Evolutionary conservation across 306 rosid species (phyloP).

Genomic region (Prunus mongolica): DNA sequence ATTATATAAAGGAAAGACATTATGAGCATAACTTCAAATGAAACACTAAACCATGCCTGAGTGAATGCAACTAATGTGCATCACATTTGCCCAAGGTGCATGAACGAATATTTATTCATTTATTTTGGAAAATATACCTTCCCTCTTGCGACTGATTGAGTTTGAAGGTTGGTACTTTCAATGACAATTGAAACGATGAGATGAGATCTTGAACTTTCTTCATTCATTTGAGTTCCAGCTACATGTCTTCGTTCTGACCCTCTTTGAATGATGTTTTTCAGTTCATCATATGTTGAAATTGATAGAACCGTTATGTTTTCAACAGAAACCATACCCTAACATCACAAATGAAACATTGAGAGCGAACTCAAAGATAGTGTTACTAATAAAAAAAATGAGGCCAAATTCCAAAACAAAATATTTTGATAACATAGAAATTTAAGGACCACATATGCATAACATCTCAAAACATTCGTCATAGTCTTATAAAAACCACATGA

Average conservation of each 20-base stretch:
- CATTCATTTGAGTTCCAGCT: constrained; percentile 88
- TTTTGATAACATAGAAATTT: no score
- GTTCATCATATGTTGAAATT: constrained; percentile 66
- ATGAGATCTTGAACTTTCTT: constrained; percentile 94
- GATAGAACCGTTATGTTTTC: constrained; percentile 71
- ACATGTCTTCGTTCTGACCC: constrained; percentile 80
- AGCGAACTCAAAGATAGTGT: not conserved
- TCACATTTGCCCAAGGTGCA: not conserved
- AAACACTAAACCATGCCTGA: constrained; percentile 1
- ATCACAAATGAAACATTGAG: constrained; percentile 23
- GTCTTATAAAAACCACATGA: not conserved
- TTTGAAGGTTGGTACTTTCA: constrained; percentile 89
- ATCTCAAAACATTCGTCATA: not conserved
- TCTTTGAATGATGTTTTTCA: constrained; percentile 62
- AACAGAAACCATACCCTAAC: constrained; percentile 86
- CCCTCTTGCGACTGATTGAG: constrained; percentile 87
- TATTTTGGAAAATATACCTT: constrained; percentile 49
- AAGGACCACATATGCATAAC: not conserved
- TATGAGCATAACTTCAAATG: not conserved
- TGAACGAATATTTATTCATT: not conserved
- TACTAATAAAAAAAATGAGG: not conserved
- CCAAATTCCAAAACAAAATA: not conserved
- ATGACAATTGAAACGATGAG: constrained; percentile 74
- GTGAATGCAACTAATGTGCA: not conserved
- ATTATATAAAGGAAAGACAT: not conserved